These are phyloP conservation scores for Mycena galericulata DNA, from an alignment of 768 basidiomycete species.

Conservation along the genomic window DNA sequence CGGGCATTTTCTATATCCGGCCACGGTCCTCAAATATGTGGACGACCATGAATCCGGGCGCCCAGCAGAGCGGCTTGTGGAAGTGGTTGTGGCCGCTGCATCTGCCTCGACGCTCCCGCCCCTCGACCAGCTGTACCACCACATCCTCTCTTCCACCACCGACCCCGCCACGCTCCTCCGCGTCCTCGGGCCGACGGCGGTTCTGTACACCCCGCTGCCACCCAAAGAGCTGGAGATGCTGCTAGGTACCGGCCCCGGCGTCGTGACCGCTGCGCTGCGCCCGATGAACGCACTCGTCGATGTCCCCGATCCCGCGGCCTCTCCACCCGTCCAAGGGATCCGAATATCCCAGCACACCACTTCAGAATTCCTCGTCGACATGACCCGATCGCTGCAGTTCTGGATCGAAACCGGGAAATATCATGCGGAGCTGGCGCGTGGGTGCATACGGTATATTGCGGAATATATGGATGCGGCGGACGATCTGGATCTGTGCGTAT, in stretches of 20 bases:
- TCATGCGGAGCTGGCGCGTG: conserved; percentile 26
- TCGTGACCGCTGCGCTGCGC: conserved; percentile 2
- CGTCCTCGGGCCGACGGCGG: conserved; percentile 16
- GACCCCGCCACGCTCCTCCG: conserved; percentile 20
- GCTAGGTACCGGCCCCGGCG: conserved; percentile 1
- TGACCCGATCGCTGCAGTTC: conserved; percentile 16
- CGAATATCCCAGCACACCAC: conserved; percentile 23
- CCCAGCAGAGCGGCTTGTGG: conserved; percentile 25
- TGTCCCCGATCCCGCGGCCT: conserved; percentile 4
- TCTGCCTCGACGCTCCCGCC: neutral
- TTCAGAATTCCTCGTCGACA: conserved; percentile 28
- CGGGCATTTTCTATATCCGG: conserved; percentile 34
- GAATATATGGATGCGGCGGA: conserved; percentile 22
- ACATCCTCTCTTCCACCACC: conserved; percentile 20
- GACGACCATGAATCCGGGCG: neutral
- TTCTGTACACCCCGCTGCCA: conserved; percentile 22
- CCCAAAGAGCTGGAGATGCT: conserved; percentile 16
- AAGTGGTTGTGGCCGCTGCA: conserved; percentile 27
- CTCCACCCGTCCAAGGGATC: neutral
- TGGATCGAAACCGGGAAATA: too few relatives aligned
- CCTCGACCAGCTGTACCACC: conserved; percentile 31
- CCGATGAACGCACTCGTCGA: conserved; percentile 28
- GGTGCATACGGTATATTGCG: conserved; percentile 28
- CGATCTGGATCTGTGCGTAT: conserved; percentile 27
- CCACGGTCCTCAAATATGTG: conserved; percentile 33